phyloP scores from a whole-genome alignment of 495 filamentous ascomycete genomes.

The Penicillium canariense region DNA sequence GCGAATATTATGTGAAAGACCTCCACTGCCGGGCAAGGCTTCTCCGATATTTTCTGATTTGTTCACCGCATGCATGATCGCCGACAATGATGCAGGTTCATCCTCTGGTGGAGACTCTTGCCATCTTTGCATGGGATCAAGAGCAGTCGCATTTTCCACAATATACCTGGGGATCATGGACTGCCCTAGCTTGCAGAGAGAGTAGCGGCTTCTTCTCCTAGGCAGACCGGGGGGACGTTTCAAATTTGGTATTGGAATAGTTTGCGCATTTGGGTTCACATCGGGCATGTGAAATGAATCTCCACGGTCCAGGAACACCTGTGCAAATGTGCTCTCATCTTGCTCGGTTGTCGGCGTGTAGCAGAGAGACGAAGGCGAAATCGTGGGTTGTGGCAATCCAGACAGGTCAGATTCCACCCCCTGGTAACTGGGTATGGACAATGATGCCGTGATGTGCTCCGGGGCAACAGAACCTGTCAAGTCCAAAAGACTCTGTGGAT shows the following conservation, averaged over 20 bases:
- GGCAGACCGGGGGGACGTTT: not conserved
- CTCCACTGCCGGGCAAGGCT: not conserved
- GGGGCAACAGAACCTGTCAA: not conserved
- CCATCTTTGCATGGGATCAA: slow-evolving; percentile 68
- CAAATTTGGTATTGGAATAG: not conserved
- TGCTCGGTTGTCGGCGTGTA: not conserved
- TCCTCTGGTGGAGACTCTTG: slow-evolving; percentile 72
- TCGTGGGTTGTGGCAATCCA: not conserved
- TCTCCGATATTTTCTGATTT: slow-evolving; percentile 27
- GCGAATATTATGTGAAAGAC: slow-evolving; percentile 23
- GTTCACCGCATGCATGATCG: slow-evolving; percentile 66
- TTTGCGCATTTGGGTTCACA: not conserved
- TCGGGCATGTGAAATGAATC: not conserved
- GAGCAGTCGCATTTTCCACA: not conserved
- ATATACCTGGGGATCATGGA: not conserved
- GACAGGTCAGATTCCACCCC: not conserved
- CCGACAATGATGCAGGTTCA: slow-evolving; percentile 70
- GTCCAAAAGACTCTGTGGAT: not conserved
- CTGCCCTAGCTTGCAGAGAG: not conserved
- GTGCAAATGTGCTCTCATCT: not conserved
- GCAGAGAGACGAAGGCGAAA: not conserved
- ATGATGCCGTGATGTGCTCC: not conserved
- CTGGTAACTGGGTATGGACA: not conserved
- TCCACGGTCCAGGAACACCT: not conserved
- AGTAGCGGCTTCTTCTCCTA: slow-evolving; percentile 2